Base-by-base conservation (phyloP, 352 stramenopile genomes). In the Thalassiosira oceanica region DNA sequence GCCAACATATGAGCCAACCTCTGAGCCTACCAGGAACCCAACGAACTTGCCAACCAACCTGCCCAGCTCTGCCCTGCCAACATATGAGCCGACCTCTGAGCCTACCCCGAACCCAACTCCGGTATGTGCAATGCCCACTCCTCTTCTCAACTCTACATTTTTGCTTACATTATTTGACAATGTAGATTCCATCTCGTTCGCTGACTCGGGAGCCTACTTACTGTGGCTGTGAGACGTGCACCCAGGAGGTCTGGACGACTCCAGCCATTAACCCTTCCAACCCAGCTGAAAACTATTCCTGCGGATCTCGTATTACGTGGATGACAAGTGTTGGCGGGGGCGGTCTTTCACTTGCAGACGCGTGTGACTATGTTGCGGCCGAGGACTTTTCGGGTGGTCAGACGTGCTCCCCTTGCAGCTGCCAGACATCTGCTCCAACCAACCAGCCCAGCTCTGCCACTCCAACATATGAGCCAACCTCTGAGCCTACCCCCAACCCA, bases 191-290 rank as follows among this genome's bases (percentile, higher is more conserved):
- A n/a, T 13, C 31, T 37, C n/a, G 7, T 8, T 37, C 31, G 7
- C 31, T 13, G n/a, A n/a, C 8, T 37, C 11, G n/a, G 39, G 21
- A n/a, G n/a, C n/a, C n/a, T n/a, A n/a, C 39, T 48, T 48, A 48
- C 39, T 48, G 39, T 21, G 39, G 39, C 39, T 48, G 39, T 48
- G 6, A 6, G 8, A 15, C 39, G 7, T 39, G 33, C 33, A 39
- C 10, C 33, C 10, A 39, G n/a, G 33, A 10, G 10, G 33, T 39
- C 33, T 39, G 33, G 33, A 39, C 10, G 10, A n/a, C 33, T 39
- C 48, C 10, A 35, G 7, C 28, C n/a, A 15, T 42, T 31, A 27
- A 36, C 41, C 48, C 26, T 24, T n/a, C 4, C n/a, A 21, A 16
- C 48, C 48, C 27, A 57, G 28, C 18, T 3, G 16, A n/a, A 29